Conservation (phyloP, 148 eudicot genomes). For the Chenopodium suecicum region DNA sequence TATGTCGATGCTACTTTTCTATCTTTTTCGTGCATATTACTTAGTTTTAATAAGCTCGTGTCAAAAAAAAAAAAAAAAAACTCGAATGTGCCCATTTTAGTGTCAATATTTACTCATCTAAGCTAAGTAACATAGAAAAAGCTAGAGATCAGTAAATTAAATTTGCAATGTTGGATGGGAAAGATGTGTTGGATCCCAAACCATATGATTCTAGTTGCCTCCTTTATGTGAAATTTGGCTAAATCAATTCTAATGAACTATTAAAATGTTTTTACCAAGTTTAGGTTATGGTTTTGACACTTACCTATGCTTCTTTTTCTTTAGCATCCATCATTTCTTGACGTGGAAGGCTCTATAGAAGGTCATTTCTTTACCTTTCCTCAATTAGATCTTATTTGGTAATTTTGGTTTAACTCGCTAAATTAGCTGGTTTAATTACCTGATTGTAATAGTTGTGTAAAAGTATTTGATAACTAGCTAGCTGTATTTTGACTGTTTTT, state of each 20-base stretch:
- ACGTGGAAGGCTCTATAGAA: conserved; percentile 6
- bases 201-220: conserved; percentile 6
- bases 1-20: no score
- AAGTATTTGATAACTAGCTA: no score
- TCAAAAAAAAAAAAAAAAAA: not conserved
- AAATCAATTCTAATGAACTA: not conserved
- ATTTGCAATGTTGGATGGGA: not conserved
- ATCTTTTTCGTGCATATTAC: no score
- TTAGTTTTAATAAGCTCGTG: no score
- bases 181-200: conserved; percentile 7
- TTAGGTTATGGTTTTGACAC: conserved; percentile 4
- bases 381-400: no score
- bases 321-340: conserved; percentile 9
- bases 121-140: not conserved
- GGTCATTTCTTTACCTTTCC: not conserved
- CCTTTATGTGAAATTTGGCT: conserved; percentile 4
- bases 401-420: no score
- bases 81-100: not conserved
- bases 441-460: no score
- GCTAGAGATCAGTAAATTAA: not conserved
- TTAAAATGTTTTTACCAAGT: conserved; percentile 3
- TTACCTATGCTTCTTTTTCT: not conserved
- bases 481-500: no score
- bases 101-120: not conserved
- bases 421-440: no score